phyloP scores from a whole-genome alignment of 1,284 basidiomycete species.

The Microbotryum intermedium region DNA sequence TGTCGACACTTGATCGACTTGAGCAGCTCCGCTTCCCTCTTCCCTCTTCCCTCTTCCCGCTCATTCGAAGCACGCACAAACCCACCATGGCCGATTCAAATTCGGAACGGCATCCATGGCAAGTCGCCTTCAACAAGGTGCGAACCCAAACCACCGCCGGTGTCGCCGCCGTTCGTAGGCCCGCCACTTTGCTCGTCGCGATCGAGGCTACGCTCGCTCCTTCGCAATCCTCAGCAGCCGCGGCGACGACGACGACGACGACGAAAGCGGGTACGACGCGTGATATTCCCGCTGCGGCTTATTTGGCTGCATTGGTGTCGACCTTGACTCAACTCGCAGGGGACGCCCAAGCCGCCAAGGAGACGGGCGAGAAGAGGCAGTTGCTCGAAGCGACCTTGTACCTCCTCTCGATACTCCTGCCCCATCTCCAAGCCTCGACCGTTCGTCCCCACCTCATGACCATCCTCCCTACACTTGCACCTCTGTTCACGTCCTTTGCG shows the following conservation, averaged over 20 bases:
- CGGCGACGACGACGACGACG: too few relatives aligned
- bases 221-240: constrained; percentile 56
- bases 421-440: constrained; percentile 55
- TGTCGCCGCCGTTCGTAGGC: constrained; percentile 77
- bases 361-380: constrained; percentile 55
- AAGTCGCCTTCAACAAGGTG: constrained; percentile 64
- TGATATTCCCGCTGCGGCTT: constrained; percentile 45
- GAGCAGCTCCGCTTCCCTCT: not conserved
- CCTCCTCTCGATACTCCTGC: constrained; percentile 64
- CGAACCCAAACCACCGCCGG: constrained; percentile 74
- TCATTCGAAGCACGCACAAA: not conserved
- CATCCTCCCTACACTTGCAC: constrained; percentile 35
- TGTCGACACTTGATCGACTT: not conserved
- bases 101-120: not conserved
- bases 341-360: constrained; percentile 47
- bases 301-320: constrained; percentile 73
- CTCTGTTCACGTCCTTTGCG: constrained; percentile 39
- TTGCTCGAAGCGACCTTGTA: constrained; percentile 80
- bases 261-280: constrained; percentile 48
- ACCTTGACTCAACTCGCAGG: constrained; percentile 54
- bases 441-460: constrained; percentile 45
- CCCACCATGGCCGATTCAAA: not conserved
- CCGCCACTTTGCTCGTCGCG: constrained; percentile 78
- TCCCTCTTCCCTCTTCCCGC: too few relatives aligned
- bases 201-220: constrained; percentile 72